phyloP scores from a whole-genome alignment of 495 filamentous ascomycete species.

The Ramalina intermedia region DNA sequence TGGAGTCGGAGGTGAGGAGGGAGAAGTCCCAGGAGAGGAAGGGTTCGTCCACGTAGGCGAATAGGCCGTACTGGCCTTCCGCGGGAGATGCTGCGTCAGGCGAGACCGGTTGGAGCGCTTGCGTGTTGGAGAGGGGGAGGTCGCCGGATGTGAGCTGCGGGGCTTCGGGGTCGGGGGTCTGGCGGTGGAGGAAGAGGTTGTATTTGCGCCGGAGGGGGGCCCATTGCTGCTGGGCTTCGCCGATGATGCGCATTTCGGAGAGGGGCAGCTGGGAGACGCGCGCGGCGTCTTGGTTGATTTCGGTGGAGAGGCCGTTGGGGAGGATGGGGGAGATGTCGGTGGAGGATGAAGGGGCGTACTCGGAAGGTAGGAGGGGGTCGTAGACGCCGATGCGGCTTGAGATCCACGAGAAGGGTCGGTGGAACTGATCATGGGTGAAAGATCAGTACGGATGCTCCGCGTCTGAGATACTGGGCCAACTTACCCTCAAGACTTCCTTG shows the following conservation, averaged over 20 bases:
- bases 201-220: conserved; percentile 52
- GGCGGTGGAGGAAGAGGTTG: conserved; percentile 44
- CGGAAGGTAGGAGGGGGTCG: conserved; percentile 34
- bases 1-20: conserved; percentile 30
- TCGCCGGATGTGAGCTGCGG: conserved; percentile 27
- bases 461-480: conserved; percentile 3
- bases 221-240: conserved; percentile 57
- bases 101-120: conserved; percentile 30
- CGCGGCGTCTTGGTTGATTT: conserved; percentile 26
- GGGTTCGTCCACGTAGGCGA: conserved; percentile 46
- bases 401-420: conserved; percentile 56
- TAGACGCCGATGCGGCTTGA: conserved; percentile 50
- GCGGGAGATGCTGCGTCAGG: conserved; percentile 15
- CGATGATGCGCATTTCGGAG: conserved; percentile 48
- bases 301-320: conserved; percentile 26
- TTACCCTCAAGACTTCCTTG: conserved; percentile 47
- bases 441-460: neutral
- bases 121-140: conserved; percentile 32
- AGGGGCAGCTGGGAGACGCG: conserved; percentile 37
- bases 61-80: conserved; percentile 40
- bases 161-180: conserved; percentile 16
- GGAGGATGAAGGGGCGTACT: conserved; percentile 22
- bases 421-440: conserved; percentile 28
- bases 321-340: conserved; percentile 29
- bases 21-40: conserved; percentile 46